Conservation (phyloP, 805 yeast species). For the Groenewaldozyma tartarivorans region DNA sequence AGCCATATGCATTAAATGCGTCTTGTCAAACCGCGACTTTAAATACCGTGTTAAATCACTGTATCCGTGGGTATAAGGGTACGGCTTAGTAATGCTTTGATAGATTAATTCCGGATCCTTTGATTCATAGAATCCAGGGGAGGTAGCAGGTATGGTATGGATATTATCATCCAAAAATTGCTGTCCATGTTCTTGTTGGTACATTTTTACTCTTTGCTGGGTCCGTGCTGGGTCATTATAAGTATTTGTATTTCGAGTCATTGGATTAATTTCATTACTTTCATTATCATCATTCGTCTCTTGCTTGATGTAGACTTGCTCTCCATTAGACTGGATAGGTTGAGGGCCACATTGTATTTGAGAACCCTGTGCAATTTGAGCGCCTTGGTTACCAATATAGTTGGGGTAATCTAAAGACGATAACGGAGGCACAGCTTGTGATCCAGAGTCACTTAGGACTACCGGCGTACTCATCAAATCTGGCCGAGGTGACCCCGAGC, state of each 20-base stretch:
- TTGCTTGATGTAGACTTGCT: neutral
- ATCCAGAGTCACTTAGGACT: neutral
- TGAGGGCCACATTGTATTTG: neutral
- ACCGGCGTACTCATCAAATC: neutral
- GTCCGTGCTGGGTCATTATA: neutral
- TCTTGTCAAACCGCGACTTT: slow-evolving; percentile 39
- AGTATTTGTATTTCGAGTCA: neutral
- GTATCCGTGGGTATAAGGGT: slow-evolving; percentile 54
- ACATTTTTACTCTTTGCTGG: slow-evolving; percentile 5
- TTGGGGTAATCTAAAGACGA: neutral
- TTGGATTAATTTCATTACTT: neutral
- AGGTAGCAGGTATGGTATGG: slow-evolving; percentile 4
- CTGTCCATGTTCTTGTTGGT: slow-evolving; percentile 6
- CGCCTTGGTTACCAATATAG: neutral
- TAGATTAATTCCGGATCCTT: slow-evolving; percentile 42
- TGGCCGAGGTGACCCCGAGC: neutral
- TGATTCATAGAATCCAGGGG: slow-evolving; percentile 5
- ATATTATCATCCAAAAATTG: slow-evolving; percentile 7
- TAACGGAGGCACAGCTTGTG: neutral
- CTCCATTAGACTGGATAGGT: neutral
- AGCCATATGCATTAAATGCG: slow-evolving; percentile 29
- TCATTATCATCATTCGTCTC: neutral
- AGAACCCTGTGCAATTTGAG: neutral
- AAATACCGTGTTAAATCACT: slow-evolving; percentile 50
- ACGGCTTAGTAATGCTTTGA: slow-evolving; percentile 53